Evolutionary conservation across 163 green algal species (phyloP), one percentile per base, ranked within the genome.

Genomic region (Volvox carteri): DNA sequence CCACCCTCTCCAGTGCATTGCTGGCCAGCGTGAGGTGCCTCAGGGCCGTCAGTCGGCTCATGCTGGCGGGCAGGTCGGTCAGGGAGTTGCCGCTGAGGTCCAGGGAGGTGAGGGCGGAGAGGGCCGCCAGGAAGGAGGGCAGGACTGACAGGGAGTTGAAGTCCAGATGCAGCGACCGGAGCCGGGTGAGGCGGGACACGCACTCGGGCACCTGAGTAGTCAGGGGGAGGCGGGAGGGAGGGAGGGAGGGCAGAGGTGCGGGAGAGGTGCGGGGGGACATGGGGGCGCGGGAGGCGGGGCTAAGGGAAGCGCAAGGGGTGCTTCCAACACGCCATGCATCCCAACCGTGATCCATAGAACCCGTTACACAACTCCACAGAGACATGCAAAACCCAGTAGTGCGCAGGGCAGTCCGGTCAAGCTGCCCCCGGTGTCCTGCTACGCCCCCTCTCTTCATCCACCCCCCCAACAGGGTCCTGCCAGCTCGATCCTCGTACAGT

Each of bases 11-110:
- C 28, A 89, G 30, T 0, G 23, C 54, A 30, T 84, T 89, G 84
- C 84, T 89, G 18, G 44, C 84, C n/a, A 89, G 54, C 18, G 39
- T 33, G 39, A 89, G 54, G 1, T 84, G 84, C 84, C 54, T 30
- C 19, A 89, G 39, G 1, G 3, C 41, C 8, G 41, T 42, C 41
- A 89, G 52, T 4, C 30, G 28, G 18, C 28, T 62, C 7, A 89
- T 7, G 2, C 11, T 39, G 3, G 54, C 2, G 4, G 70, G 72
- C 41, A 89, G 84, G 39, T 60, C 84, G 2, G 48, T 37, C 8
- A 88, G 83, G 9, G 7, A 37, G 54, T 89, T 89, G 28, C 84
- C 54, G 54, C 41, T 30, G 4, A 42, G 39, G 54, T 89, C 72
- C 4, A 89, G 72, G 6, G n/a, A 23, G 28, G 65, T 88, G 21